A percentile compares a stretch with the other conserved stretches of the same genome.
Evolutionary conservation across 768 basidiomycete genomes (phyloP).

Genomic region (Suillus americanus): DNA sequence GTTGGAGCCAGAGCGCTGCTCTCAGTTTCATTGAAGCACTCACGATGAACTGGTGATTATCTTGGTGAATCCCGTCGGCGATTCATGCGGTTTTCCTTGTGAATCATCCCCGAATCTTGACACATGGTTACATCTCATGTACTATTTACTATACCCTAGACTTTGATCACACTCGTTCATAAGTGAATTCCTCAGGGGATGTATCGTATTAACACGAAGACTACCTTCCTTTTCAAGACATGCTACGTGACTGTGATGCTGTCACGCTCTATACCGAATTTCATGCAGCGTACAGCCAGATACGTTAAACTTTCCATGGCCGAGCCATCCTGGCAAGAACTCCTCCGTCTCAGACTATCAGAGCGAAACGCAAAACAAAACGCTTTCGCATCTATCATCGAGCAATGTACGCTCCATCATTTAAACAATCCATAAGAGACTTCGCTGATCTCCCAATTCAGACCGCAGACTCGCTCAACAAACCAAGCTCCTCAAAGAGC

Average conservation of each 20-base stretch:
- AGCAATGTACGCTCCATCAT: slow-evolving; percentile 64
- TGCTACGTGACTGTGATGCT: not conserved
- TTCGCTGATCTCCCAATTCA: slow-evolving; percentile 16
- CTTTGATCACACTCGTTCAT: not conserved
- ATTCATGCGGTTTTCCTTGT: not conserved
- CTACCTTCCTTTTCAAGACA: not conserved
- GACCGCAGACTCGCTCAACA: slow-evolving; percentile 92
- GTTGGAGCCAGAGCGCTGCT: not conserved
- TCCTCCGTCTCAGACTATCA: slow-evolving; percentile 72
- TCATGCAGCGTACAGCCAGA: not conserved
- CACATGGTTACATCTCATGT: too few relatives aligned
- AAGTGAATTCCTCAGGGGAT: not conserved
- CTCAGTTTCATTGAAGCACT: not conserved
- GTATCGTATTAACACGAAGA: not conserved
- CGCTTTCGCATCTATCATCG: slow-evolving; percentile 81
- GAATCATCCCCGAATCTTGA: not conserved
- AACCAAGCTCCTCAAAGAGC: slow-evolving; percentile 87
- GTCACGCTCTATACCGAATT: not conserved
- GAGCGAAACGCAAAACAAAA: slow-evolving; percentile 83
- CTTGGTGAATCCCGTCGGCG: not conserved
- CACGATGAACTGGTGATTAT: not conserved
- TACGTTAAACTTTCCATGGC: slow-evolving; percentile 49
- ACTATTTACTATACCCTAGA: not conserved
- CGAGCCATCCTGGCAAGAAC: slow-evolving; percentile 84
- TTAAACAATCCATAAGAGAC: slow-evolving; percentile 8